These are phyloP conservation scores for Hortaea werneckii DNA, from an alignment of 2,329 filamentous ascomycete species.

Conservation along the genomic window DNA sequence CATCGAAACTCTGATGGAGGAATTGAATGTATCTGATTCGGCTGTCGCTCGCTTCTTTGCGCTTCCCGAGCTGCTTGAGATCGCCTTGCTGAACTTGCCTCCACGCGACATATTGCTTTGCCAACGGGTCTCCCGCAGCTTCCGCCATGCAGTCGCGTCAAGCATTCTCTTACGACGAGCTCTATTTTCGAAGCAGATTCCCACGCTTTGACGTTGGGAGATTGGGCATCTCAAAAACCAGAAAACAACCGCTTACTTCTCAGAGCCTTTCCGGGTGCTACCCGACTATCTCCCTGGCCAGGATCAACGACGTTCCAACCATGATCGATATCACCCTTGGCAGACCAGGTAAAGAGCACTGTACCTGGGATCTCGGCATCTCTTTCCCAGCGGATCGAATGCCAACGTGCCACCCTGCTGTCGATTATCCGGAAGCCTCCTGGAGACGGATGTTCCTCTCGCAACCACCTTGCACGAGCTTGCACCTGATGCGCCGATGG, in stretches of 20 bases:
- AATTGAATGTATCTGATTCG: not conserved
- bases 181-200: slow-evolving; percentile 24
- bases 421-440: slow-evolving; percentile 2
- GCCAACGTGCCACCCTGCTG: slow-evolving; percentile 2
- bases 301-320: slow-evolving; percentile 15
- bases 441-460: slow-evolving; percentile 13
- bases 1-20: not conserved
- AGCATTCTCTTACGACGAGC: slow-evolving; percentile 21
- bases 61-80: slow-evolving; percentile 30
- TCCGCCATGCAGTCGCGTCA: slow-evolving; percentile 18
- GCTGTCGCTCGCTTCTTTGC: slow-evolving; percentile 17
- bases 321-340: slow-evolving; percentile 3
- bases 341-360: slow-evolving; percentile 14
- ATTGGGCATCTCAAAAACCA: slow-evolving; percentile 18
- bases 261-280: slow-evolving; percentile 24
- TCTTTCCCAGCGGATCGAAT: slow-evolving; percentile 11
- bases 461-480: slow-evolving; percentile 11
- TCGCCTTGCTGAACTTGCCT: slow-evolving; percentile 25
- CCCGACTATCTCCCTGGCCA: slow-evolving; percentile 24
- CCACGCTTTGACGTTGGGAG: slow-evolving; percentile 9
- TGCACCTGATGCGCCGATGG: slow-evolving; percentile 12
- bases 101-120: slow-evolving; percentile 23
- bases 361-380: slow-evolving; percentile 25
- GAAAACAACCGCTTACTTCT: slow-evolving; percentile 27
- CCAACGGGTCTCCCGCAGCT: slow-evolving; percentile 22